Evolutionary conservation across 768 basidiomycete genomes (phyloP).

Genomic region (Leccinum subtestaceum): DNA sequence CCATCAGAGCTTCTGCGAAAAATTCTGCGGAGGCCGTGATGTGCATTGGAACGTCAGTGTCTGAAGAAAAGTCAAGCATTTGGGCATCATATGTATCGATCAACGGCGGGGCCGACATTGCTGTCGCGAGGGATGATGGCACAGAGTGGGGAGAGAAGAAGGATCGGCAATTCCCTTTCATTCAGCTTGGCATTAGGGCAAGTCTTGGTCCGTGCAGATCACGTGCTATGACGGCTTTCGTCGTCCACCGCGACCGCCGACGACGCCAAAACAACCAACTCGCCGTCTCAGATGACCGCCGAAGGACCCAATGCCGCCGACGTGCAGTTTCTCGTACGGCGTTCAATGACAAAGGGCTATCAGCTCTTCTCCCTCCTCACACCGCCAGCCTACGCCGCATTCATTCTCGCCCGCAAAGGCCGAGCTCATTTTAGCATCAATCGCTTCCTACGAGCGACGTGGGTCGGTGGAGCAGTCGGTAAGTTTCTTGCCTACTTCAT

Average conservation of each 20-base stretch:
- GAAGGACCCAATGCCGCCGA: slow-evolving; percentile 44
- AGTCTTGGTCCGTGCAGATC: slow-evolving; percentile 31
- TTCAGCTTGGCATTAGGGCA: slow-evolving; percentile 25
- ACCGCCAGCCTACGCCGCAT: slow-evolving; percentile 58
- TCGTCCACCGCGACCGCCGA: slow-evolving; percentile 1
- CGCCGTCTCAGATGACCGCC: slow-evolving; percentile 14
- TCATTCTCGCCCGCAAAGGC: slow-evolving; percentile 53
- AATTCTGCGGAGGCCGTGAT: slow-evolving; percentile 41
- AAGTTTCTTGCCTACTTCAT: neutral
- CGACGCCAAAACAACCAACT: neutral
- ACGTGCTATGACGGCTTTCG: slow-evolving; percentile 18
- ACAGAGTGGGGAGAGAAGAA: slow-evolving; percentile 13
- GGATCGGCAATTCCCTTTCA: slow-evolving; percentile 16
- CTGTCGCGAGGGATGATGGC: slow-evolving; percentile 13
- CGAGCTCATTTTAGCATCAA: slow-evolving; percentile 56
- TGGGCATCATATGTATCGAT: slow-evolving; percentile 58
- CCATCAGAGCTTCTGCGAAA: slow-evolving; percentile 57
- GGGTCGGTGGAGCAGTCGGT: slow-evolving; percentile 65
- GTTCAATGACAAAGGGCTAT: slow-evolving; percentile 65
- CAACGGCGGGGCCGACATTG: slow-evolving; percentile 30
- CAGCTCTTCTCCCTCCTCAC: slow-evolving; percentile 60
- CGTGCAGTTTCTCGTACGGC: slow-evolving; percentile 63
- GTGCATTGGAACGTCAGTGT: slow-evolving; percentile 62
- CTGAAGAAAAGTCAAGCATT: slow-evolving; percentile 59
- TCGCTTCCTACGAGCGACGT: slow-evolving; percentile 65